Evolutionary conservation across 2,329 filamentous ascomycete species (phyloP), one percentile per base, ranked within the genome.

Genomic region (Botryosphaeria dothidea): DNA sequence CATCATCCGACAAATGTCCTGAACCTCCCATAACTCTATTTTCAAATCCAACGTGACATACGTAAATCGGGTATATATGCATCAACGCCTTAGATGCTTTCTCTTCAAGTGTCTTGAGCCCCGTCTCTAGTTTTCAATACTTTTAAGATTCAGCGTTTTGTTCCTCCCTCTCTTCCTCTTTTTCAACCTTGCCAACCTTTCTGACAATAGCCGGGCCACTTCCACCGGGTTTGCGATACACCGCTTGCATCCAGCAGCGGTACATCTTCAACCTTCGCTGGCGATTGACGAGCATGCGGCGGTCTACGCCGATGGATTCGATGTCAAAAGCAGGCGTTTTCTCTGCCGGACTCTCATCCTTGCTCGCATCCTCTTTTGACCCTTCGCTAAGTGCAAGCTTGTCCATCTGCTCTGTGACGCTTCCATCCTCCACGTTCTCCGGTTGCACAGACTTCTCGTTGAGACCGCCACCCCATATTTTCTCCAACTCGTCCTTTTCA

Each of bases 191-290:
- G 25, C 41, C 36, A 9, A 29, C 15, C 3, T 23, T 21, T 23
- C 56, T 46, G n/a, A 46, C 17, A 17, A 60, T 60, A 5, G 56
- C 23, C 8, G 41, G 41, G 5, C 41, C 43, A 13, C 41, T 60
- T 15, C 54, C 63, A 17, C 75, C 74, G 9, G 79, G 75, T 80
- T 93, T 94, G 72, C 84, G 87, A 77, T 95, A 96, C 3, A 88
- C 87, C 31, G 91, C 92, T 78, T 96, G 92, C 76, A 96, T 87
- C 93, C 95, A 99, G 82, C 94, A 98, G 67, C 95, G 88, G 79
- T 98, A 98, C 95, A 99, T 99, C 81, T 98, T 99, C 56, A 97
- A 83, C 79, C 93, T 90, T 73, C 90, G 87, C 63, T 93, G 92
- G 69, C 95, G 88, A 77, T 99, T 99, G 64, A 99, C 92, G 64